A percentile compares a stretch with the other conserved stretches of the same genome.
Conservation (phyloP, 164 flowering plant species). For the Taxillus chinensis region DNA sequence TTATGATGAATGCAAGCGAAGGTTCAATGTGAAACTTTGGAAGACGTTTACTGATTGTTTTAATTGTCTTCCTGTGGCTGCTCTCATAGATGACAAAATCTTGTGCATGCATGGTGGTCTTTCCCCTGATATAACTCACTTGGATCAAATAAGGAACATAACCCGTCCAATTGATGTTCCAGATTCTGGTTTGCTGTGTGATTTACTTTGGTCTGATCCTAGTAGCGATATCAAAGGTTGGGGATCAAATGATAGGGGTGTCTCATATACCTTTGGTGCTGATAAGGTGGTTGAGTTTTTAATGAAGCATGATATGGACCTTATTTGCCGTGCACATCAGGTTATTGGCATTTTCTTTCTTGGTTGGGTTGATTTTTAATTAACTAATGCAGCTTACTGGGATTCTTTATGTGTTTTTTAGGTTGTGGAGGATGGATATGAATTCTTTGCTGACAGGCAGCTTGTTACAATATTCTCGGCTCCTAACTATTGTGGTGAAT, state of each 20-base stretch:
- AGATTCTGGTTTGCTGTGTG: conserved; percentile 78
- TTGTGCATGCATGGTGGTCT: conserved; percentile 95
- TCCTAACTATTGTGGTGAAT: conserved; percentile 86
- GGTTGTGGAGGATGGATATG: conserved; percentile 95
- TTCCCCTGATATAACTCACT: conserved; percentile 58
- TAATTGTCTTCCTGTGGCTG: conserved; percentile 85
- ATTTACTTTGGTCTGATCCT: conserved; percentile 89
- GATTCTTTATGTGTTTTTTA: conserved; percentile 15
- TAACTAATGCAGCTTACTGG: not conserved
- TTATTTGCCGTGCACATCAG: conserved; percentile 86
- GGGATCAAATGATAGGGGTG: conserved; percentile 86
- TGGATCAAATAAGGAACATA: conserved; percentile 61
- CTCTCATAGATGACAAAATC: conserved; percentile 74
- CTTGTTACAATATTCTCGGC: conserved; percentile 85
- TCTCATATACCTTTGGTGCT: conserved; percentile 74
- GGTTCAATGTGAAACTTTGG: conserved; percentile 78
- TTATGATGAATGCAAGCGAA: conserved; percentile 81
- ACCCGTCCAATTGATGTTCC: conserved; percentile 76
- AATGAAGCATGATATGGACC: conserved; percentile 67
- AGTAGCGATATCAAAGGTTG: conserved; percentile 55
- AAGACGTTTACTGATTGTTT: conserved; percentile 68
- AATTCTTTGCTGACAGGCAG: conserved; percentile 77
- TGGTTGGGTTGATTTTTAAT: not conserved
- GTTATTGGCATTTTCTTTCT: conserved; percentile 16
- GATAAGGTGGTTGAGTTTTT: conserved; percentile 68